Evolutionary conservation across 1,284 basidiomycete species (phyloP).

Genomic region (Ceratobasidium sp.): DNA sequence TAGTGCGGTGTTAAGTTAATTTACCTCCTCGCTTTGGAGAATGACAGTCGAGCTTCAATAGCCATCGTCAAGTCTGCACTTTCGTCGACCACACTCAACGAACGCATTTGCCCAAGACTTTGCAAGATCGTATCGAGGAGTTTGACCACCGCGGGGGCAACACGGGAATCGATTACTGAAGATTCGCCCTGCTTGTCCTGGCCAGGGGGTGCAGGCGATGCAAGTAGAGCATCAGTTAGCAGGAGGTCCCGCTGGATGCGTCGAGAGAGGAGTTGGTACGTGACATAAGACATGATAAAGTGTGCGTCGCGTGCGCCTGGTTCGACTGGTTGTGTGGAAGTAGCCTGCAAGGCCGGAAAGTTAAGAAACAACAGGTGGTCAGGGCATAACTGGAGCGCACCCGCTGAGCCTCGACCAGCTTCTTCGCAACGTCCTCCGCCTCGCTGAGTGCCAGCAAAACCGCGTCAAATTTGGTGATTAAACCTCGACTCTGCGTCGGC

Average conservation of each 20-base stretch:
- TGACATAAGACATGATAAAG: slow-evolving; percentile 87
- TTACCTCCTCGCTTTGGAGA: slow-evolving; percentile 80
- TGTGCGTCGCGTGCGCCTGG: slow-evolving; percentile 76
- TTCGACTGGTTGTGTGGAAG: slow-evolving; percentile 53
- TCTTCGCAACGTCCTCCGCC: slow-evolving; percentile 85
- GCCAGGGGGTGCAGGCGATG: slow-evolving; percentile 51
- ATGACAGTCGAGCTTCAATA: slow-evolving; percentile 80
- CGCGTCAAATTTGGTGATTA: slow-evolving; percentile 84
- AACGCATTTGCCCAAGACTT: slow-evolving; percentile 84
- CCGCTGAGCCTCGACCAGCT: slow-evolving; percentile 84
- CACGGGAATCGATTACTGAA: slow-evolving; percentile 59
- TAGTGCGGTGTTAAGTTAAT: slow-evolving; percentile 49
- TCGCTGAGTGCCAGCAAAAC: slow-evolving; percentile 87
- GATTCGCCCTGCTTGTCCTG: slow-evolving; percentile 51
- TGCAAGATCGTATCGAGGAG: slow-evolving; percentile 88
- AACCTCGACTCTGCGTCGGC: slow-evolving; percentile 59
- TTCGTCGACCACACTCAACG: slow-evolving; percentile 87
- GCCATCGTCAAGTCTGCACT: slow-evolving; percentile 82
- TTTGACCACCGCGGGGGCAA: slow-evolving; percentile 89
- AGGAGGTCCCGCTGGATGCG: slow-evolving; percentile 90
- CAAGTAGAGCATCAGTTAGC: slow-evolving; percentile 76
- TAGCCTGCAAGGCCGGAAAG: slow-evolving; percentile 15
- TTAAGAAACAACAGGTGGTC: neutral
- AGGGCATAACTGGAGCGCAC: slow-evolving; percentile 58
- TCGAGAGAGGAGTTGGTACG: slow-evolving; percentile 86